A percentile compares a stretch with the other conserved stretches of the same genome.
Conservation (phyloP, 805 yeast genomes). For the Yamadazyma paraphyllophila region DNA sequence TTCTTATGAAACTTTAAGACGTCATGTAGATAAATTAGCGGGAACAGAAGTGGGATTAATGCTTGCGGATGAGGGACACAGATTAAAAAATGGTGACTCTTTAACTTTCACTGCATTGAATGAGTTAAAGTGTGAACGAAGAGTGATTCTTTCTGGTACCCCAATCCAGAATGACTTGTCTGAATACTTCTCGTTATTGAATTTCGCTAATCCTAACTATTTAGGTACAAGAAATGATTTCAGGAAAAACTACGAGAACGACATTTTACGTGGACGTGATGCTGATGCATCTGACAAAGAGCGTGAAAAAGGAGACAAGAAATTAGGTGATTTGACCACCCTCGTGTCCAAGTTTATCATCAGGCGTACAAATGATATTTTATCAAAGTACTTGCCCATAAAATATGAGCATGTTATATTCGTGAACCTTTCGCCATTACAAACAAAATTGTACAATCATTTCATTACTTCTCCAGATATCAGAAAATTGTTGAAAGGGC, state of each 20-base stretch:
- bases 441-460: conserved; percentile 63
- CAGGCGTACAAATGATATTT: conserved; percentile 90
- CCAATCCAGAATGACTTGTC: conserved; percentile 95
- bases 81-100: conserved; percentile 73
- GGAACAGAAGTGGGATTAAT: conserved; percentile 82
- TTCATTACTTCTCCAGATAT: conserved; percentile 80
- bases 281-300: conserved; percentile 85
- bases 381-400: conserved; percentile 90
- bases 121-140: conserved; percentile 77
- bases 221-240: conserved; percentile 84
- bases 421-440: conserved; percentile 78
- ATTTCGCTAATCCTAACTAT: conserved; percentile 92
- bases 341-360: conserved; percentile 88
- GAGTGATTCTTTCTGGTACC: conserved; percentile 93
- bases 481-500: conserved; percentile 59
- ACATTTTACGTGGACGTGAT: conserved; percentile 83
- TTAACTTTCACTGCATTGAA: conserved; percentile 84
- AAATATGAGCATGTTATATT: conserved; percentile 97
- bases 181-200: conserved; percentile 86
- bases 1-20: conserved; percentile 87
- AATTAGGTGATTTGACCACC: conserved; percentile 65
- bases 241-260: conserved; percentile 76
- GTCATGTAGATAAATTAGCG: conserved; percentile 74
- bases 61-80: conserved; percentile 54
- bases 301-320: conserved; percentile 62